Base-by-base conservation (phyloP, 1,284 basidiomycete species). In the Fistulinella staudtii region DNA sequence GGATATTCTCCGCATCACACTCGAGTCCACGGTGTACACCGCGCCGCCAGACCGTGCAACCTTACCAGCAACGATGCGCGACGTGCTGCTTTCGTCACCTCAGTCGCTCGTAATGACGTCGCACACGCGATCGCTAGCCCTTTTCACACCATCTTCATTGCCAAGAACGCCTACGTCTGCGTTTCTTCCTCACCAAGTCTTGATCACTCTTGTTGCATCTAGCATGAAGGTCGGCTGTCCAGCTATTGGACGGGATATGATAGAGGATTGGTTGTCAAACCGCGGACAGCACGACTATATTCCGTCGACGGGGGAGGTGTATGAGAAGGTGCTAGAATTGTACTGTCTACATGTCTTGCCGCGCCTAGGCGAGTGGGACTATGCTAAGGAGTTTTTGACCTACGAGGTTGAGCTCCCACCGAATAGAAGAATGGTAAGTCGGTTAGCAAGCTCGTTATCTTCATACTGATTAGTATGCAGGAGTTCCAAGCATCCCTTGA, bases 1-100 rank as follows among this genome's bases (percentile, higher is more conserved):
- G 88, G 87, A 90, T 54, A 79, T 90, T 42, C 77, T 90, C 5
- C 75, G 87, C 18, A 82, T 90, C 52, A 89, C 86, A 1, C 74
- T 89, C 48, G 87, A 90, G 59, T 80, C 82, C 1, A 87, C 82
- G 0, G 65, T 86, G 23, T 86, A 82, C 57, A 64, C 75, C 7
- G 73, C 82, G 0, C 78, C 80, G 1, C 66, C 69, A 23, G 63
- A 76, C 15, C 65, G 66, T 28, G 64, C 71, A 4, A 57, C 63
- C 7, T 60, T 84, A 20, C 80, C 83, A 0, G 61, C 71, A 8
- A 48, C 71, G 0, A 64, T 86, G 28, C 72, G 74, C 21, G 68
- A 72, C 14, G 72, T 75, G 39, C 66, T 80, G 8, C 58, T 76
- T 22, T 72, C 82, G 41, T 76, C 83, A 0, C 73, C 85, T 1